These are phyloP conservation scores for Rhizopogon parksii DNA, from an alignment of 1,284 basidiomycete genomes.

Conservation along the genomic window DNA sequence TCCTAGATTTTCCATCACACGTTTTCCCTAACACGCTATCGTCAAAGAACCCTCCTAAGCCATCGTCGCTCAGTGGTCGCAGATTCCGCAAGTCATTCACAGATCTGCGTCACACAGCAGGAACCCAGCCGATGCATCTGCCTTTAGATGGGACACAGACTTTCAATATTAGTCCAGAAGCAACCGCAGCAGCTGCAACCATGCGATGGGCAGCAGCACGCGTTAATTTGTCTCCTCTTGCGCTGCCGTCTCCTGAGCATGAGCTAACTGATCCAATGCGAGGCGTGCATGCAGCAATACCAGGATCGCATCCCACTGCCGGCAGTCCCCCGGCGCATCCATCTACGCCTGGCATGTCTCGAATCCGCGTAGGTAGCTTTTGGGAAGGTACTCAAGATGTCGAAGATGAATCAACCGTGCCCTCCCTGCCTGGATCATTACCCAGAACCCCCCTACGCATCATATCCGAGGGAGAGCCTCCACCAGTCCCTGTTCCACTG, in stretches of 20 bases:
- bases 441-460: conserved; percentile 19
- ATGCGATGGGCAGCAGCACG: conserved; percentile 76
- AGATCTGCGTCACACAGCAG: conserved; percentile 33
- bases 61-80: conserved; percentile 25
- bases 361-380: conserved; percentile 56
- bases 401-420: conserved; percentile 26
- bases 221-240: conserved; percentile 70
- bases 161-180: conserved; percentile 39
- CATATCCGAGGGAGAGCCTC: conserved; percentile 9
- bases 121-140: conserved; percentile 20
- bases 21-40: conserved; percentile 25
- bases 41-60: conserved; percentile 21
- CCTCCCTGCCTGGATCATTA: conserved; percentile 22
- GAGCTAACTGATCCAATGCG: conserved; percentile 84
- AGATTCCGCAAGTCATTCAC: conserved; percentile 56
- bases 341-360: conserved; percentile 42
- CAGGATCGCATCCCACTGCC: conserved; percentile 49
- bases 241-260: conserved; percentile 80
- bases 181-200: conserved; percentile 70
- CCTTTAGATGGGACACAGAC: conserved; percentile 24
- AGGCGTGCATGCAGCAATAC: conserved; percentile 57
- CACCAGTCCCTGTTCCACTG: conserved; percentile 15
- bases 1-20: conserved; percentile 3
- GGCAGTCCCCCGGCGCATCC: conserved; percentile 24
- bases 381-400: conserved; percentile 62